A percentile compares a stretch with the other conserved stretches of the same genome.
These are phyloP conservation scores for Benincasa hispida DNA, from an alignment of 306 rosid genomes.

Conservation along the genomic window DNA sequence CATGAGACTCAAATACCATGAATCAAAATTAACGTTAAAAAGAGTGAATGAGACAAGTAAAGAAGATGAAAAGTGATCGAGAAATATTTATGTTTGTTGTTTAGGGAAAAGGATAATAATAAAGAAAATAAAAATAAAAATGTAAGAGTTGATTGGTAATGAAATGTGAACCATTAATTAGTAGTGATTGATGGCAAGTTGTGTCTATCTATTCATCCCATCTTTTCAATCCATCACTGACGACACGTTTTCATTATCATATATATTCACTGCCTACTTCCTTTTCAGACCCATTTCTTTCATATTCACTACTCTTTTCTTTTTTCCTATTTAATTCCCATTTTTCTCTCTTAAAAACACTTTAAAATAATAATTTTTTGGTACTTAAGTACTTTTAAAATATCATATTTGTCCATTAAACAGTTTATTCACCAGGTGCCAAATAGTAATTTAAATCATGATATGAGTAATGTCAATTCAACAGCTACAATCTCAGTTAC, in stretches of 20 bases:
- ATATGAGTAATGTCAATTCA: too few species aligned
- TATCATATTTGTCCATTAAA: too few species aligned
- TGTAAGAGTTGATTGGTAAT: conserved; percentile 8
- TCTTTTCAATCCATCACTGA: conserved; percentile 19
- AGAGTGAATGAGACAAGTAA: not conserved
- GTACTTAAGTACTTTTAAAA: not conserved
- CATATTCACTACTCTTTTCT: not conserved
- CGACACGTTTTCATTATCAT: conserved; percentile 5
- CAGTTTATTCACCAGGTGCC: too few species aligned
- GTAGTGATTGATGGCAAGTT: conserved; percentile 19
- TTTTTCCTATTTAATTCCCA: not conserved
- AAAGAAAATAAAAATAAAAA: not conserved
- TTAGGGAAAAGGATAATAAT: too few species aligned
- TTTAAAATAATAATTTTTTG: not conserved
- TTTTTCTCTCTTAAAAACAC: too few species aligned
- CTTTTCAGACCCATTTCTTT: conserved; percentile 1
- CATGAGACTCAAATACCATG: not conserved
- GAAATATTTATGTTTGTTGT: not conserved
- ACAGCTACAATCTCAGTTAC: too few species aligned
- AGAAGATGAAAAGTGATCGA: not conserved
- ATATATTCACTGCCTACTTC: conserved; percentile 7
- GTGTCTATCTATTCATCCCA: conserved; percentile 20
- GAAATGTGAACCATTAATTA: conserved; percentile 19
- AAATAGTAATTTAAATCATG: too few species aligned
- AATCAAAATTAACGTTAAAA: not conserved